A percentile compares a stretch with the other conserved stretches of the same genome.
Evolutionary conservation across 306 rosid species (phyloP).

Genomic region (Purshia tridentata): DNA sequence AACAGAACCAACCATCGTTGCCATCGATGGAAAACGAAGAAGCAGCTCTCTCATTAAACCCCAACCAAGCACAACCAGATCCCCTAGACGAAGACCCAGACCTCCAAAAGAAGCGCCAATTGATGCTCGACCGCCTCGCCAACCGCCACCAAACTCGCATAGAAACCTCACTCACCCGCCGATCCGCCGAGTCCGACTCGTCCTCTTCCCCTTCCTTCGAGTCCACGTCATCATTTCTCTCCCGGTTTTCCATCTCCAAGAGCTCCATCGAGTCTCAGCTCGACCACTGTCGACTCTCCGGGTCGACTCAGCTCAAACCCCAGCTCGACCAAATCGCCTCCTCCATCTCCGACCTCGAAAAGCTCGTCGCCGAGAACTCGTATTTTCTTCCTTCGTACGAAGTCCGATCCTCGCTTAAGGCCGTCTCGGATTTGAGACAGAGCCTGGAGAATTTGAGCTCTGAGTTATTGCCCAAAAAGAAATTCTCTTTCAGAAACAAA

Average conservation of each 20-base stretch:
- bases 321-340: conserved; percentile 52
- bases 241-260: conserved; percentile 52
- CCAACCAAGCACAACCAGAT: conserved; percentile 7
- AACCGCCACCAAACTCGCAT: conserved; percentile 61
- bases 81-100: conserved; percentile 20
- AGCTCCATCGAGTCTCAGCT: conserved; percentile 53
- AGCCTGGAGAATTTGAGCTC: conserved; percentile 46
- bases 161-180: conserved; percentile 35
- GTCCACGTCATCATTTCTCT: conserved; percentile 59
- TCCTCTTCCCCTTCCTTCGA: conserved; percentile 42
- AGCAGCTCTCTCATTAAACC: conserved; percentile 19
- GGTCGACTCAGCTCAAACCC: conserved; percentile 44
- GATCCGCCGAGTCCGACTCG: conserved; percentile 34
- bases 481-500: conserved; percentile 70
- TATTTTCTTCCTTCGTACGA: conserved; percentile 76
- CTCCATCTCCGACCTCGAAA: conserved; percentile 71
- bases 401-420: conserved; percentile 70
- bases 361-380: conserved; percentile 72
- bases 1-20: not conserved
- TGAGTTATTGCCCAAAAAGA: conserved; percentile 65
- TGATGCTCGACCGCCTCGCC: conserved; percentile 71
- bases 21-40: conserved; percentile 40
- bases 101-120: conserved; percentile 62
- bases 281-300: conserved; percentile 38
- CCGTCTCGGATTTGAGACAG: conserved; percentile 55